Evolutionary conservation across 164 flowering plant genomes (phyloP), one percentile per base, ranked within the genome.

Genomic region (Vitis labrusca): DNA sequence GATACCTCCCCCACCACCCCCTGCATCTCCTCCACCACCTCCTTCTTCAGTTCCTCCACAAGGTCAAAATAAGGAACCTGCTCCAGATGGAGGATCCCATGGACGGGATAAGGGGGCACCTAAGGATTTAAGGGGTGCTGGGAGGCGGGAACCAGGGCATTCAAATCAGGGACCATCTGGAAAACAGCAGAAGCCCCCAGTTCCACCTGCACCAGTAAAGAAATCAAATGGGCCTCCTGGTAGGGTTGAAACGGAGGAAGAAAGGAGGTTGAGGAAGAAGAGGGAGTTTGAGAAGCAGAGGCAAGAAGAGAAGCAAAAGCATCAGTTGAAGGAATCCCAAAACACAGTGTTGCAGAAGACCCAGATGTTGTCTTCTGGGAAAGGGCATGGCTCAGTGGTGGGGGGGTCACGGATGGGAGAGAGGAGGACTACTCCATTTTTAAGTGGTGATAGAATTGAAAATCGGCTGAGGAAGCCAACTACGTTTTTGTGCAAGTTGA

Each of bases 381-480:
- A 89, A 73, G 89, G 84, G 16, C 95, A 85, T 71, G 92, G 86
- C 1, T 89, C 96, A 0, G 76, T 86, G 70, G 79, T 74, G 7
- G 97, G 94, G 7, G 97, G 94, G 19, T 88, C 96, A 0, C 81
- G 90, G 27, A 79, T 89, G 83, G 93, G 84, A 50, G 97, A 89
- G 55, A 83, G 87, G 74, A 84, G 81, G 81, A 59, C 89, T 49
- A 73, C 87, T 29, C 91, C 90, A 5, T 71, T 93, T 29, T 71
- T 93, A 69, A 73, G 80, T 27, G 85, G 90, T 3, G 98, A 95
- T 64, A 87, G 98, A 80, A 68, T 81, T 50, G 99, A 95, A 64
- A 93, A 91, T 79, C 85, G 92, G 67, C 81, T 95, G 75, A 95
- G 90, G 84, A 95, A 93, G 81, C 98, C 97, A 7, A 95, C 99